Evolutionary conservation across 2,329 filamentous ascomycete genomes (phyloP).

Genomic region (Nothophaeocryptopus gaeumannii): DNA sequence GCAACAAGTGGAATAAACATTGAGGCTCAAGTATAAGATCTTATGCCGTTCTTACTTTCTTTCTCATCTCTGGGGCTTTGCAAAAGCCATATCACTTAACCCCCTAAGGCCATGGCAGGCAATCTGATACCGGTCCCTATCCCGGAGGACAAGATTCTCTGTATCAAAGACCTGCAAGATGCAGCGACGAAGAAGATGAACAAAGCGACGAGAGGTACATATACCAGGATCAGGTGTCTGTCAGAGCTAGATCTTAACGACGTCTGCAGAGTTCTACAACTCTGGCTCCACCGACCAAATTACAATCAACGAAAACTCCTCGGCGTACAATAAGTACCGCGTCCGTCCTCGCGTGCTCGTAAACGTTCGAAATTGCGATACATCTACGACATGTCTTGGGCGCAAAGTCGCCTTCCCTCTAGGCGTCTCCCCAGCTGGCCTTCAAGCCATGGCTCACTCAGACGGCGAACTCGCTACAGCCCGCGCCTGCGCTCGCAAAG

Average conservation of each 20-base stretch:
- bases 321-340: conserved; percentile 48
- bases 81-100: background rate
- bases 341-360: conserved; percentile 37
- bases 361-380: conserved; percentile 38
- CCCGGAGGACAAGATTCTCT: conserved; percentile 21
- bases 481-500: conserved; percentile 44
- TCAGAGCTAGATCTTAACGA: background rate
- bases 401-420: conserved; percentile 47
- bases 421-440: conserved; percentile 51
- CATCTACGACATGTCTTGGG: conserved; percentile 46
- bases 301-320: conserved; percentile 54
- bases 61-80: too few species aligned
- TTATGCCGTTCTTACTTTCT: too few species aligned
- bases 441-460: conserved; percentile 51
- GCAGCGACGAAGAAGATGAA: conserved; percentile 23
- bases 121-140: conserved; percentile 19
- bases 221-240: background rate
- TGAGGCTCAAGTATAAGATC: too few species aligned
- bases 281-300: conserved; percentile 56
- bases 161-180: conserved; percentile 24
- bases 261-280: conserved; percentile 55
- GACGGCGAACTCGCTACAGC: conserved; percentile 52
- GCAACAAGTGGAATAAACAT: too few species aligned
- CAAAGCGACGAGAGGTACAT: conserved; percentile 1
- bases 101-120: conserved; percentile 17